These are phyloP conservation scores for Staphylotrichum tortipilum DNA, from an alignment of 495 filamentous ascomycete species.

Conservation along the genomic window DNA sequence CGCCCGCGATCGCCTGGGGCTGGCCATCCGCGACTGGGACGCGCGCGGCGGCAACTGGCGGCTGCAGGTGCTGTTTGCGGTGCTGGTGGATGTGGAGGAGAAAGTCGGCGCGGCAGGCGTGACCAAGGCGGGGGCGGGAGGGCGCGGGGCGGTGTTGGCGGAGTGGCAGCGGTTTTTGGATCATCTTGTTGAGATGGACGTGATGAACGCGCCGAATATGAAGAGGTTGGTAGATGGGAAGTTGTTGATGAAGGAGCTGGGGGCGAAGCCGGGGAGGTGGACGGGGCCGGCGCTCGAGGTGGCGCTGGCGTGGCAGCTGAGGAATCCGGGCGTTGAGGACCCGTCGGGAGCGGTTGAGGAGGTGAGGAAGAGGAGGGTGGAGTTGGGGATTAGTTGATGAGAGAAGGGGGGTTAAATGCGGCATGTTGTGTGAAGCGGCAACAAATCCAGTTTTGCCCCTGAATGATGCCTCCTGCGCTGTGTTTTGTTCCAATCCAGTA, in stretches of 20 bases:
- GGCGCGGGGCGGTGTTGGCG: slow-evolving; percentile 27
- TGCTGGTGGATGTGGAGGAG: slow-evolving; percentile 57
- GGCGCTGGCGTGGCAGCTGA: slow-evolving; percentile 75
- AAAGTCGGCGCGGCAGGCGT: slow-evolving; percentile 18
- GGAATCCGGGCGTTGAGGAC: slow-evolving; percentile 58
- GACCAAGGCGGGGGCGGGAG: slow-evolving; percentile 1
- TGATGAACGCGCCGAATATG: slow-evolving; percentile 42
- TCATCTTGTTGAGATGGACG: slow-evolving; percentile 42
- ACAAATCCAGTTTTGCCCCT: too few species aligned
- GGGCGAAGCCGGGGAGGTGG: slow-evolving; percentile 64
- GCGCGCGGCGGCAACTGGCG: slow-evolving; percentile 56
- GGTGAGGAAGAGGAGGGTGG: slow-evolving; percentile 43
- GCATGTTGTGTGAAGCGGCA: too few species aligned
- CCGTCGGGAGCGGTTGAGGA: slow-evolving; percentile 57
- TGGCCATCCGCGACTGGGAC: slow-evolving; percentile 72
- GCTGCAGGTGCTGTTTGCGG: slow-evolving; percentile 58
- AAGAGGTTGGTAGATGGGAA: slow-evolving; percentile 59
- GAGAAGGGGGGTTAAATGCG: too few species aligned
- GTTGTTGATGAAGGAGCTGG: slow-evolving; percentile 52
- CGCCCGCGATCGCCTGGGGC: slow-evolving; percentile 50
- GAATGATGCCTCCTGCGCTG: too few species aligned
- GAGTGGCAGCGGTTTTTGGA: slow-evolving; percentile 49
- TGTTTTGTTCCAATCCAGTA: too few species aligned
- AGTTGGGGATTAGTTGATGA: slow-evolving; percentile 41
- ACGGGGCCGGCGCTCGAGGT: slow-evolving; percentile 62